These are phyloP conservation scores for Deakozyma indianensis DNA, from an alignment of 805 yeast genomes.

Conservation along the genomic window DNA sequence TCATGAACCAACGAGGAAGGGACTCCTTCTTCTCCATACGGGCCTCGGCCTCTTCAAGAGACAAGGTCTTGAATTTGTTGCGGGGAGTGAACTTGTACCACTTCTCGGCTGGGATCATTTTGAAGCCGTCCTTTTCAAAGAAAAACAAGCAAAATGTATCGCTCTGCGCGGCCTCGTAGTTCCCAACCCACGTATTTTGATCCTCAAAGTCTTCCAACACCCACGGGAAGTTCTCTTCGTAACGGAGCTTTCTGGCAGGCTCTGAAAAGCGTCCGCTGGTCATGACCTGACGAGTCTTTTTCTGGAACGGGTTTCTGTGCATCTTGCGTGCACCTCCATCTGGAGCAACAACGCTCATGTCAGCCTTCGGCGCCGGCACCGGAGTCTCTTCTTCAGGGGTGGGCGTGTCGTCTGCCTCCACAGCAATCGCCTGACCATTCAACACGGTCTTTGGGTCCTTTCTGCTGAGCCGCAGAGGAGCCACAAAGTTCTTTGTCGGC, in stretches of 20 bases:
- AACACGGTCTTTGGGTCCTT: constrained; percentile 89
- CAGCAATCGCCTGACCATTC: constrained; percentile 17
- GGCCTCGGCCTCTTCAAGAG: constrained; percentile 92
- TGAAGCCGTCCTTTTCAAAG: constrained; percentile 67
- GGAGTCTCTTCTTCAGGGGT: constrained; percentile 25
- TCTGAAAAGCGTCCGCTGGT: constrained; percentile 75
- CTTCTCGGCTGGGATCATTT: constrained; percentile 89
- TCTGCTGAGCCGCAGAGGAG: constrained; percentile 79
- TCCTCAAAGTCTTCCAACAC: constrained; percentile 95
- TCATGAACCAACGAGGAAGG: constrained; percentile 93
- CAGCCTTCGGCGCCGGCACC: constrained; percentile 23
- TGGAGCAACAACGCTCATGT: constrained; percentile 55
- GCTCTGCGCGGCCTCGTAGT: constrained; percentile 81
- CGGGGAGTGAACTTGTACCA: constrained; percentile 88
- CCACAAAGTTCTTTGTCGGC: constrained; percentile 54
- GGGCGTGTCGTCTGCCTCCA: constrained; percentile 10
- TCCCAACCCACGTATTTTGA: constrained; percentile 86
- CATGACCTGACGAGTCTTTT: constrained; percentile 74
- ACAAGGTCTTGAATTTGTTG: constrained; percentile 83
- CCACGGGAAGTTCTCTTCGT: constrained; percentile 97
- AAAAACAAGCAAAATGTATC: constrained; percentile 77
- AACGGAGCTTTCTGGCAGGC: constrained; percentile 66
- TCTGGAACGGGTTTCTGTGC: constrained; percentile 43
- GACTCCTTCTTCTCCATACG: constrained; percentile 64
- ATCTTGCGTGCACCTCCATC: constrained; percentile 77